Conservation (phyloP, 805 yeast species). For the Novakomyces olei region DNA sequence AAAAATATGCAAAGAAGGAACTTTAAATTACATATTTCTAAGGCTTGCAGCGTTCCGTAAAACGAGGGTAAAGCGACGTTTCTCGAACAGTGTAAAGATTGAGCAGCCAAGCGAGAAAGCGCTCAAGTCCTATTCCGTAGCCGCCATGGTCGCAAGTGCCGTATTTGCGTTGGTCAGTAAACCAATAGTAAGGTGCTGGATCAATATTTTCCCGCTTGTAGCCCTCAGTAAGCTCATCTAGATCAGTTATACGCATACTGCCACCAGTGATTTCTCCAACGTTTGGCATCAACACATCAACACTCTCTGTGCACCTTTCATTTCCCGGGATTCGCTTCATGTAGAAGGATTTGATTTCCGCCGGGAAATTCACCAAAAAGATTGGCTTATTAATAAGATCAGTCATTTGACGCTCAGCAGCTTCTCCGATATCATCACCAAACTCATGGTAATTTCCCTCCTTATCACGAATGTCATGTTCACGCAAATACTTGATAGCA, state of each 20-base stretch:
- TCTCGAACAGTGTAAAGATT: constrained; percentile 96
- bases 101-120: constrained; percentile 95
- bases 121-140: constrained; percentile 94
- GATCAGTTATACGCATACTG: constrained; percentile 80
- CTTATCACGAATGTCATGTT: constrained; percentile 39
- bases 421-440: constrained; percentile 98
- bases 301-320: constrained; percentile 89
- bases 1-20: neutral
- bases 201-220: constrained; percentile 82
- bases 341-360: constrained; percentile 91
- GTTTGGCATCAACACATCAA: constrained; percentile 94
- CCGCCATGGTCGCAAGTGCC: constrained; percentile 99
- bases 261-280: constrained; percentile 99
- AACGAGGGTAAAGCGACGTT: constrained; percentile 93
- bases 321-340: constrained; percentile 85
- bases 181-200: constrained; percentile 81
- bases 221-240: constrained; percentile 69
- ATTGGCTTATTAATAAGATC: constrained; percentile 87
- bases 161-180: constrained; percentile 80
- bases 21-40: constrained; percentile 14
- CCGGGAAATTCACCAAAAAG: constrained; percentile 82
- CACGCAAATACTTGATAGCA: constrained; percentile 91
- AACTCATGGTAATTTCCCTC: constrained; percentile 75
- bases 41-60: constrained; percentile 95
- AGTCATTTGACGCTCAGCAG: constrained; percentile 97